Evolutionary conservation across 1,139 yeast species (phyloP), one percentile per base, ranked within the genome.

Genomic region (Nakaseomyces sp.): DNA sequence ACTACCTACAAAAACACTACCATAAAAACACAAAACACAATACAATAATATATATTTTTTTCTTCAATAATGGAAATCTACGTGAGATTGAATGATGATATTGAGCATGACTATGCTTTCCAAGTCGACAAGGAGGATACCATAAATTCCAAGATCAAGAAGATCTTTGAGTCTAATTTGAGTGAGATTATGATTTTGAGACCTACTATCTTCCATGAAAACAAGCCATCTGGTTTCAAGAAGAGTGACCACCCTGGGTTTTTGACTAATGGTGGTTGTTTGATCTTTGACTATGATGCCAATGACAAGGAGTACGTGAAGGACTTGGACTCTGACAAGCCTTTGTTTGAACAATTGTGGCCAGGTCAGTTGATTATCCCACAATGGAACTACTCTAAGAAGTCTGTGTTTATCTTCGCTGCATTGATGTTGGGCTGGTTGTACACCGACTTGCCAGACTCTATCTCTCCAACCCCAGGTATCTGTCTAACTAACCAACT

Each of bases 341-440:
- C 68, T 40, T 64, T 84, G 45, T 65, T 75, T 45, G 79, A 81
- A 37, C 76, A 75, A 43, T 73, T 77, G 45, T 81, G 94, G 86
- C 96, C 95, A 17, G 96, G 96, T 40, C 96, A 89, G 69, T 74
- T 91, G 63, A 68, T 89, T 50, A 63, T 87, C 15, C 98, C 98
- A 6, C 65, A 73, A 29, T 91, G 96, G 95, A 72, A 74, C 48
- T 71, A 67, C 52, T 75, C 81, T 58, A 62, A 67, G 38, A 67
- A 71, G 43, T 71, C 75, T 19, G 72, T 72, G 51, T 66, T 73
- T 48, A 51, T 71, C 2, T 70, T 79, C 42, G 48, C 74, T 15
- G 44, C 73, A 0, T 49, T 72, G 6, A 68, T 88, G 56, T 44
- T 73, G 12, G 67, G 67, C 16, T 91, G 98, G 97, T 73, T 91